phyloP scores from a whole-genome alignment of 805 yeast species.

The Metschnikowia henanensis region DNA sequence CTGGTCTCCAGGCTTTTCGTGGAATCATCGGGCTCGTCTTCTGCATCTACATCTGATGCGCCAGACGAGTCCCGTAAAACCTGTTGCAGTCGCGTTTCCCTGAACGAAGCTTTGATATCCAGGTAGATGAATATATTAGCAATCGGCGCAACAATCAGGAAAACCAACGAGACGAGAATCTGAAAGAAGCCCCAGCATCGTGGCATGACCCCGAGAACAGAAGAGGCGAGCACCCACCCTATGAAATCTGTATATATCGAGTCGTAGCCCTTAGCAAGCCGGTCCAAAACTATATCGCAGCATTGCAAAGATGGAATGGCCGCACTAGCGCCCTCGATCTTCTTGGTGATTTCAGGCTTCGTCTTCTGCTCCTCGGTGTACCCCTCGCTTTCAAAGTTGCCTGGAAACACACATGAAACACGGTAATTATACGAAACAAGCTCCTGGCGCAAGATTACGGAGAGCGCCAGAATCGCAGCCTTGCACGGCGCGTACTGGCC shows the following conservation, averaged over 20 bases:
- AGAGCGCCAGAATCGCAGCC: constrained; percentile 74
- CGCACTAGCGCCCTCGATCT: constrained; percentile 80
- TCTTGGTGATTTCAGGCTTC: constrained; percentile 80
- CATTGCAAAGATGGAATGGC: constrained; percentile 70
- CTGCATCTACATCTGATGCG: background rate
- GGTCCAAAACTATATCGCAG: constrained; percentile 55
- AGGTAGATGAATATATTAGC: constrained; percentile 45
- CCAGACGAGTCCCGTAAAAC: background rate
- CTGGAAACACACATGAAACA: constrained; percentile 80
- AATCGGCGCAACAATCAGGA: constrained; percentile 52
- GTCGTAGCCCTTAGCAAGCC: constrained; percentile 64
- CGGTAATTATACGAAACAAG: constrained; percentile 62
- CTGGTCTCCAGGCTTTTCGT: background rate
- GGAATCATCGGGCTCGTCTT: background rate
- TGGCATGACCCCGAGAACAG: constrained; percentile 70
- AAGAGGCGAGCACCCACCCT: constrained; percentile 76
- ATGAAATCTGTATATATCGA: constrained; percentile 79
- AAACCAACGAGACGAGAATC: constrained; percentile 33
- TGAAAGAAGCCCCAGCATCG: constrained; percentile 55
- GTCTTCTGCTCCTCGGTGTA: constrained; percentile 75
- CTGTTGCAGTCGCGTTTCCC: constrained; percentile 21
- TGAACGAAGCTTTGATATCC: constrained; percentile 53
- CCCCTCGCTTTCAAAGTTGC: constrained; percentile 90
- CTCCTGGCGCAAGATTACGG: constrained; percentile 82
- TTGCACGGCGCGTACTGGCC: constrained; percentile 88